Base-by-base conservation (phyloP, 2,329 filamentous ascomycete genomes). In the Triangularia verruculosa region DNA sequence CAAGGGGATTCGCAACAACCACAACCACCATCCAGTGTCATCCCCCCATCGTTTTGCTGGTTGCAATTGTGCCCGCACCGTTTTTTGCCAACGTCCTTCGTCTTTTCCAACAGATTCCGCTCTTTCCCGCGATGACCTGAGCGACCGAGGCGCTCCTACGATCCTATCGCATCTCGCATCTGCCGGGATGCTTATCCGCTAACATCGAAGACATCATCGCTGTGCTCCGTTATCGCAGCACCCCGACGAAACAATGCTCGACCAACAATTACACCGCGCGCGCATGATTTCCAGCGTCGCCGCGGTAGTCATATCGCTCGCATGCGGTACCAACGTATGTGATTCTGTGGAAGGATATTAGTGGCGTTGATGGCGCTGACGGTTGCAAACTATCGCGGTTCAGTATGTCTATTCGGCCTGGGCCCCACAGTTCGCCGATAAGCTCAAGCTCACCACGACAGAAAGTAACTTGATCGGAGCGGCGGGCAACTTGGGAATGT, bases 341-440 rank as follows among this genome's bases (percentile, higher is more conserved):
- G 22, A 55, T 61, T n/a, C 39, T 17, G 9, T 47, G 17, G 39
- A 17, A 11, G 39, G 39, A 11, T 2, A 47, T 47, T 47, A 20
- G 5, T 12, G 9, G 39, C 27, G 55, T 15, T n/a, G 54, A 51
- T n/a, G 57, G 27, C 30, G 32, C 53, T 61, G 65, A 67, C 70
- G 63, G 56, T 59, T 55, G 51, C 15, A 54, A 27, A 30, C 57
- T 17, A 59, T 20, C n/a, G 59, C 27, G 62, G 47, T 61, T 56
- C 68, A 97, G 92, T 98, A 99, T 86, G 94, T 93, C 74, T 99
- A 97, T 78, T 97, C 93, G 61, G 94, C 94, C 77, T 99, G 95
- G 93, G 93, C 92, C 13, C 95, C 95, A 20, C 93, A 97, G 78
- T 97, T 97, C 74, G 93, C 93, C 57, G 89, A 96, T 72, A 88